These are phyloP conservation scores for Pisolithus tinctorius DNA, from an alignment of 768 basidiomycete species.

Conservation along the genomic window DNA sequence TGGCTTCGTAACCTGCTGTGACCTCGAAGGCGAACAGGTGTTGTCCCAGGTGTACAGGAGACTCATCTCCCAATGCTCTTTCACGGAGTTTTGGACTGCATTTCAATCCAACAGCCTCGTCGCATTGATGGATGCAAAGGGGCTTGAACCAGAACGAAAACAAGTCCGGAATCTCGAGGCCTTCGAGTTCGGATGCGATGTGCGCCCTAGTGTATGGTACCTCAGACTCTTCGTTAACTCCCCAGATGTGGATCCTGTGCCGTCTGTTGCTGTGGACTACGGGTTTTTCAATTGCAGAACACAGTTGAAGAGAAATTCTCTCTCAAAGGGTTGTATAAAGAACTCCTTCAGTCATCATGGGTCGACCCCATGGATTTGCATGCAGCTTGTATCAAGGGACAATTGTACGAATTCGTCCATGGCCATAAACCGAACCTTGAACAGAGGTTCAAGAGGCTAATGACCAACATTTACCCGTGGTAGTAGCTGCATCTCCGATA, in stretches of 20 bases:
- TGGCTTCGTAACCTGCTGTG: constrained; percentile 9
- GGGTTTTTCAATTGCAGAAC: constrained; percentile 31
- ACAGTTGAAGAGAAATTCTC: constrained; percentile 16
- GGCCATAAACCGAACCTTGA: constrained; percentile 9
- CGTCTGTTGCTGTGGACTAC: constrained; percentile 23
- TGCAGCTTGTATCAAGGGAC: constrained; percentile 26
- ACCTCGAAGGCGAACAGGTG: neutral
- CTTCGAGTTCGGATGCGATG: constrained; percentile 9
- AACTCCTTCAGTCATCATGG: constrained; percentile 18
- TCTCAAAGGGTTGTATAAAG: constrained; percentile 26
- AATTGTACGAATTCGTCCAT: constrained; percentile 21
- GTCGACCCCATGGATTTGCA: constrained; percentile 28
- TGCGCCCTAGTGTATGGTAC: constrained; percentile 28
- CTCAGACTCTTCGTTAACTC: constrained; percentile 26
- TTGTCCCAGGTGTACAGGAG: constrained; percentile 11
- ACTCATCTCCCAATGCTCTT: constrained; percentile 26
- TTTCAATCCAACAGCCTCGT: constrained; percentile 18
- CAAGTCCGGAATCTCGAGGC: constrained; percentile 16
- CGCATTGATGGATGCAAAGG: constrained; percentile 22
- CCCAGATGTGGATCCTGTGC: constrained; percentile 1
- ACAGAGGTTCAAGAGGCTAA: constrained; percentile 19
- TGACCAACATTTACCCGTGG: constrained; percentile 24
- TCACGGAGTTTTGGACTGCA: constrained; percentile 28
- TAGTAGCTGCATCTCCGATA: no score
- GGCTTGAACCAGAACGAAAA: constrained; percentile 1